A percentile compares a stretch with the other conserved stretches of the same genome.
Evolutionary conservation across 179 eudicot genomes (phyloP).

Genomic region (Gypsophila paniculata): DNA sequence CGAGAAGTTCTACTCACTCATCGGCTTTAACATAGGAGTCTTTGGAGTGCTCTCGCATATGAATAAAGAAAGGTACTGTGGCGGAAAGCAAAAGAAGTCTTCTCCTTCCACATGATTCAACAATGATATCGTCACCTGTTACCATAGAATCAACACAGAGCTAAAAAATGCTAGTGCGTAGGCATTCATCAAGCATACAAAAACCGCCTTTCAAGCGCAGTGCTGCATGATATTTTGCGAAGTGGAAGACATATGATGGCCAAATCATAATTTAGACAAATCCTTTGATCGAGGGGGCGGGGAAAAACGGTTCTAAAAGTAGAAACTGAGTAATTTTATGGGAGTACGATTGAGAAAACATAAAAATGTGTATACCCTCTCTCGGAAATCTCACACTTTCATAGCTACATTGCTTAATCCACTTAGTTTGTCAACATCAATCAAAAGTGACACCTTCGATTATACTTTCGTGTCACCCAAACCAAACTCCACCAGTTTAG

Average conservation of each 20-base stretch:
- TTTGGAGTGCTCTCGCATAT: constrained; percentile 24
- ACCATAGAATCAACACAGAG: constrained; percentile 14
- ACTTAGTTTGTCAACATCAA: too few relatives aligned
- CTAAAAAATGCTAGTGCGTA: not conserved
- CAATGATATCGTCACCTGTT: constrained; percentile 28
- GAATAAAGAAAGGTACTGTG: constrained; percentile 37
- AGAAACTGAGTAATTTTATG: not conserved
- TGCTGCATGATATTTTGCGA: not conserved
- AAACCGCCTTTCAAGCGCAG: not conserved
- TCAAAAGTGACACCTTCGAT: too few relatives aligned
- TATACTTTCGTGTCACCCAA: not conserved
- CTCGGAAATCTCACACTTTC: not conserved
- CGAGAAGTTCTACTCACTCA: constrained; percentile 37
- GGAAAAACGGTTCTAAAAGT: constrained; percentile 3
- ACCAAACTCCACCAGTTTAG: too few relatives aligned
- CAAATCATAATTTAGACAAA: not conserved
- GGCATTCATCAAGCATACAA: not conserved
- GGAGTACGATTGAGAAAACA: not conserved
- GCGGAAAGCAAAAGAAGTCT: constrained; percentile 33
- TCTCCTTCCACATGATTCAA: constrained; percentile 42
- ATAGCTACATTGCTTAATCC: not conserved
- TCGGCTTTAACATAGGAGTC: constrained; percentile 33
- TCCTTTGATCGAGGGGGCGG: not conserved
- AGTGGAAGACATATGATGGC: not conserved
- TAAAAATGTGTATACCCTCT: too few relatives aligned